phyloP scores from a whole-genome alignment of 75 land plant species.

The Adiantum capillusveneris region DNA sequence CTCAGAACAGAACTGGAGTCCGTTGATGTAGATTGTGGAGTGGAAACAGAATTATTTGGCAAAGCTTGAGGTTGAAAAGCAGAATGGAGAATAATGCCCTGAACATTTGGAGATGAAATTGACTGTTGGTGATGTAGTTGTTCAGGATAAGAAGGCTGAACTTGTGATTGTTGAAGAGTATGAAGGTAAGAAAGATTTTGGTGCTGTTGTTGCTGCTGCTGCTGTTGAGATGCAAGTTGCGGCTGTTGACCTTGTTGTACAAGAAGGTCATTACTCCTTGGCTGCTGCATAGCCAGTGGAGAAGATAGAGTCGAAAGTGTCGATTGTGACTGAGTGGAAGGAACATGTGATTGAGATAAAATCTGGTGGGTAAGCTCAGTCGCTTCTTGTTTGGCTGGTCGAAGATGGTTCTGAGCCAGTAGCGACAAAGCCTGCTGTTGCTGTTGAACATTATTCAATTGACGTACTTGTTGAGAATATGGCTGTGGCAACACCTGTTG shows the following conservation, averaged over 20 bases:
- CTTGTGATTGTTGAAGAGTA: too few relatives aligned
- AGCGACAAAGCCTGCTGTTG: background rate
- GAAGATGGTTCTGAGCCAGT: background rate
- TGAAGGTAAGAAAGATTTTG: too few relatives aligned
- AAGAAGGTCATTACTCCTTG: background rate
- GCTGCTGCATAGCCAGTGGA: background rate
- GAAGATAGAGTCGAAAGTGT: background rate
- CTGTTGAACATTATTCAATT: slow-evolving; percentile 1
- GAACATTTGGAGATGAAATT: background rate
- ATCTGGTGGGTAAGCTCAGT: background rate
- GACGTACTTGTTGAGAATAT: slow-evolving; percentile 7
- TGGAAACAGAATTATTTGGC: background rate
- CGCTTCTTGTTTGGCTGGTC: background rate
- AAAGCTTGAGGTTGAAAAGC: background rate
- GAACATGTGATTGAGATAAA: background rate
- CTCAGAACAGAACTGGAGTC: background rate
- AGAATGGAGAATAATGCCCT: background rate
- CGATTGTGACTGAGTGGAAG: background rate
- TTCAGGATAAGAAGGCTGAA: too few relatives aligned
- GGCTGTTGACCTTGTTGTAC: slow-evolving; percentile 2
- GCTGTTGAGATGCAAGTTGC: background rate
- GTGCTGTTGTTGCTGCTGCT: background rate
- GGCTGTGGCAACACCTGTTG: background rate
- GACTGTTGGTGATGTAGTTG: too few relatives aligned
- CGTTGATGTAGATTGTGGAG: background rate